phyloP scores from a whole-genome alignment of 2,329 filamentous ascomycete genomes.

The Neonectria hederae region DNA sequence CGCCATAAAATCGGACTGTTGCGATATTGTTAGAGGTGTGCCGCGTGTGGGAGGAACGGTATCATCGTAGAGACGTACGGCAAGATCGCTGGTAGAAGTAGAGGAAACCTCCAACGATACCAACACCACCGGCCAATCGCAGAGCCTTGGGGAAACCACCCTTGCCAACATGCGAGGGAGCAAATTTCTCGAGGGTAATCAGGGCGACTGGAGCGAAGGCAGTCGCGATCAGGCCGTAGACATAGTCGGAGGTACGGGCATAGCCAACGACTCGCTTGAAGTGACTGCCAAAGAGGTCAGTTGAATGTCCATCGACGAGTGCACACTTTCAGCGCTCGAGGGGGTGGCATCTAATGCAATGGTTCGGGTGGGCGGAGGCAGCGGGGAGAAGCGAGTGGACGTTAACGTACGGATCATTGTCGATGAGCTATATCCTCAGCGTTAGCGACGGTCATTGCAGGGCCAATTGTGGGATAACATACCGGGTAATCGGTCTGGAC shows the following conservation, averaged over 20 bases:
- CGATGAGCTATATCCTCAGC: slow-evolving; percentile 79
- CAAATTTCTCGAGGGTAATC: slow-evolving; percentile 81
- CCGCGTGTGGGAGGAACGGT: no score
- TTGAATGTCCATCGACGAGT: slow-evolving; percentile 39
- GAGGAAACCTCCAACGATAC: slow-evolving; percentile 80
- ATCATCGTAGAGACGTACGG: slow-evolving; percentile 64
- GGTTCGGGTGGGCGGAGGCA: slow-evolving; percentile 14
- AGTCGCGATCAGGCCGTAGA: slow-evolving; percentile 72
- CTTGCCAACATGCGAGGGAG: slow-evolving; percentile 84
- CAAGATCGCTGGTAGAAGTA: slow-evolving; percentile 85
- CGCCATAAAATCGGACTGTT: slow-evolving; percentile 93
- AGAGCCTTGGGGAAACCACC: slow-evolving; percentile 85
- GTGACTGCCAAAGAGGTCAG: slow-evolving; percentile 67
- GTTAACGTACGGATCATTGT: slow-evolving; percentile 88
- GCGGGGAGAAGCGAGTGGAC: slow-evolving; percentile 1
- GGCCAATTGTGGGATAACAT: slow-evolving; percentile 51
- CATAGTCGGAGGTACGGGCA: slow-evolving; percentile 86
- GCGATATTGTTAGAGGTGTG: not conserved
- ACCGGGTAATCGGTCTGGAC: slow-evolving; percentile 88
- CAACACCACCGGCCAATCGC: slow-evolving; percentile 79
- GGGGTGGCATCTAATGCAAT: not conserved
- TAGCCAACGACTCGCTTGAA: slow-evolving; percentile 90
- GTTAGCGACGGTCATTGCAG: slow-evolving; percentile 33
- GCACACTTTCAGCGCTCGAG: not conserved
- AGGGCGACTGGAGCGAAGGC: slow-evolving; percentile 79